These are phyloP conservation scores for Fusarium sp. DNA, from an alignment of 2,329 filamentous ascomycete genomes.

Conservation along the genomic window DNA sequence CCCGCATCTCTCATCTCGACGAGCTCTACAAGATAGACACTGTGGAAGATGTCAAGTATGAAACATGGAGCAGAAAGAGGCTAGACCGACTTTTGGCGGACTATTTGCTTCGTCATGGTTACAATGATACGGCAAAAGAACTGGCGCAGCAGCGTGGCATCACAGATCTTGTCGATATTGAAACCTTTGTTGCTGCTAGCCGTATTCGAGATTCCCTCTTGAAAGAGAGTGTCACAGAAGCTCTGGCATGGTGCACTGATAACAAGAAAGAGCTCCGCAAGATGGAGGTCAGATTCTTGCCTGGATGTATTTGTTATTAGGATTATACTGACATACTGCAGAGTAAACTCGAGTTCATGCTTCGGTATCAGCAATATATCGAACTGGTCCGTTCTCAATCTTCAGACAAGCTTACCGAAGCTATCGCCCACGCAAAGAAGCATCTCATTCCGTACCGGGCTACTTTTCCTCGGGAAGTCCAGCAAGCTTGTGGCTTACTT, in stretches of 20 bases:
- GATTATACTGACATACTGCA: constrained; percentile 51
- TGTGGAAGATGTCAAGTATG: constrained; percentile 92
- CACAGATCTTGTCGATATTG: constrained; percentile 85
- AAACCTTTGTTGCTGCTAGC: constrained; percentile 87
- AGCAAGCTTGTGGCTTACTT: constrained; percentile 82
- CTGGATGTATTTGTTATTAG: background rate
- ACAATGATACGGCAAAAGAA: constrained; percentile 79
- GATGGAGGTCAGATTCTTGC: constrained; percentile 72
- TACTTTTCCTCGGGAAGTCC: constrained; percentile 75
- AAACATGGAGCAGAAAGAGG: constrained; percentile 85
- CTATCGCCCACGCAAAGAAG: constrained; percentile 84
- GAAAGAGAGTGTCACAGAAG: constrained; percentile 78
- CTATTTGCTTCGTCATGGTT: constrained; percentile 88
- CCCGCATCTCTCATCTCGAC: constrained; percentile 83
- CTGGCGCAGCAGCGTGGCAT: constrained; percentile 82
- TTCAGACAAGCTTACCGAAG: constrained; percentile 76
- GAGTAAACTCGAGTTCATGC: constrained; percentile 90
- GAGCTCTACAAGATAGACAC: constrained; percentile 83
- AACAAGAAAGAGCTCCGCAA: constrained; percentile 94
- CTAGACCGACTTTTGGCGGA: constrained; percentile 91
- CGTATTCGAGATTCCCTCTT: constrained; percentile 80
- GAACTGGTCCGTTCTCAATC: constrained; percentile 82
- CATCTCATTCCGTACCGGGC: constrained; percentile 79
- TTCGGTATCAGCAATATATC: constrained; percentile 94
- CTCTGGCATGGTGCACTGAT: constrained; percentile 89